Base-by-base conservation (phyloP, 2,329 filamentous ascomycete genomes). In the Arthrobotrys sphaeroides region DNA sequence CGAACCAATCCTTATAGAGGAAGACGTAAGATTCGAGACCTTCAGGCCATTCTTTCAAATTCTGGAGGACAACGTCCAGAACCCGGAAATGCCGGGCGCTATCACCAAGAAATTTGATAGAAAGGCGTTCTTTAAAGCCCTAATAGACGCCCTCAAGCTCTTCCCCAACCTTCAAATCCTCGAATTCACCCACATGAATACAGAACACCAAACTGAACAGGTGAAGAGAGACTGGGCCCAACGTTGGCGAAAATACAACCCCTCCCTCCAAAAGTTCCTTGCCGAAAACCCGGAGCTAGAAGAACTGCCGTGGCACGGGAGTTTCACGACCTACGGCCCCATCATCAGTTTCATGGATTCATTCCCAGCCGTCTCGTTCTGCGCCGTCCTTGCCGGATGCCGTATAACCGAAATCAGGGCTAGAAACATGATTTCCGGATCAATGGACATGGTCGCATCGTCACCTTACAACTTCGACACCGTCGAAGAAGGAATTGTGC, bases 211-310 rank as follows among this genome's bases (percentile, higher is more conserved):
- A 33, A 33, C 7, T 7, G 31, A 9, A 33, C 53, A 69, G 40
- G 43, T 69, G 10, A 60, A 42, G n/a, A 51, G 53, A 31, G 65
- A 69, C 22, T 53, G 51, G 2, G 42, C 65, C 3, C 60, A 42
- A 5, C 12, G 28, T 2, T 69, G 65, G 65, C 20, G 65, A 42
- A 16, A 69, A 18, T 69, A 69, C n/a, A 69, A 69, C 33, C 65
- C 65, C 1, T 42, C 60, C 7, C 22, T 69, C 7, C 40, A 53
- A 10, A 51, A 42, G 51, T 31, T 69, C 13, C 28, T 69, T 18
- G 60, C 47, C 40, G 42, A 43, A 20, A 69, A 60, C n/a, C 65
- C 65, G 9, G 65, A 69, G 28, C 51, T 69, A 9, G 42, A 51
- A 22, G 65, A 69, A 16, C 12, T 69, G 31, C 65, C 65, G 1